Evolutionary conservation across 176 grass and related monocot genomes (phyloP).

Genomic region (Canna indica): DNA sequence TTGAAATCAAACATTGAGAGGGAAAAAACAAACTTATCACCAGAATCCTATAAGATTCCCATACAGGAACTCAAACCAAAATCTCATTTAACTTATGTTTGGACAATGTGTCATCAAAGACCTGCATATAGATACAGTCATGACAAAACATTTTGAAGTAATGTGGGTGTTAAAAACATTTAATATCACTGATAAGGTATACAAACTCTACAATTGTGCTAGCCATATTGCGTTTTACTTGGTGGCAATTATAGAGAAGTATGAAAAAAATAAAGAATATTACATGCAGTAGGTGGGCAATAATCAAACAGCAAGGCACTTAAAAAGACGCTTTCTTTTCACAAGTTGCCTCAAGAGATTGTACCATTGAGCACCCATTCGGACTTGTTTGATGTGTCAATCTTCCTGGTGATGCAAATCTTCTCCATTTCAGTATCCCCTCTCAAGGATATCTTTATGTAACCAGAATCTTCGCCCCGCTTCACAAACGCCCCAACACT

Average conservation of each 20-base stretch:
- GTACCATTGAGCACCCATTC: constrained; percentile 81
- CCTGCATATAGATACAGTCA: neutral
- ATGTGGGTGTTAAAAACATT: neutral
- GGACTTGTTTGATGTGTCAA: constrained; percentile 71
- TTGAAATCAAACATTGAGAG: neutral
- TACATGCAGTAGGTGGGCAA: neutral
- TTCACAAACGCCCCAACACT: constrained; percentile 75
- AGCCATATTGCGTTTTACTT: neutral
- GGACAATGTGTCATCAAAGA: neutral
- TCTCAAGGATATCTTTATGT: constrained; percentile 73
- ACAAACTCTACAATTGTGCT: no score
- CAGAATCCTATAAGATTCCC: no score
- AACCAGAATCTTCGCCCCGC: constrained; percentile 60
- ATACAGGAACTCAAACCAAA: neutral
- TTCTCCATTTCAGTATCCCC: constrained; percentile 32
- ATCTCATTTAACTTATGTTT: neutral
- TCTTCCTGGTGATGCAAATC: constrained; percentile 66
- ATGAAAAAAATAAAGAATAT: neutral
- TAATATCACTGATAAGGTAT: no score
- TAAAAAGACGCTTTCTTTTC: neutral
- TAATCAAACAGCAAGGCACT: neutral
- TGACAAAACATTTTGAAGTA: neutral
- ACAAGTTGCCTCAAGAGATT: neutral
- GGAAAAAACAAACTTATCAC: neutral
- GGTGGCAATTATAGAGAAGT: neutral